Evolutionary conservation across 1,284 basidiomycete genomes (phyloP).

Genomic region (Cryptococcus amylolentus): DNA sequence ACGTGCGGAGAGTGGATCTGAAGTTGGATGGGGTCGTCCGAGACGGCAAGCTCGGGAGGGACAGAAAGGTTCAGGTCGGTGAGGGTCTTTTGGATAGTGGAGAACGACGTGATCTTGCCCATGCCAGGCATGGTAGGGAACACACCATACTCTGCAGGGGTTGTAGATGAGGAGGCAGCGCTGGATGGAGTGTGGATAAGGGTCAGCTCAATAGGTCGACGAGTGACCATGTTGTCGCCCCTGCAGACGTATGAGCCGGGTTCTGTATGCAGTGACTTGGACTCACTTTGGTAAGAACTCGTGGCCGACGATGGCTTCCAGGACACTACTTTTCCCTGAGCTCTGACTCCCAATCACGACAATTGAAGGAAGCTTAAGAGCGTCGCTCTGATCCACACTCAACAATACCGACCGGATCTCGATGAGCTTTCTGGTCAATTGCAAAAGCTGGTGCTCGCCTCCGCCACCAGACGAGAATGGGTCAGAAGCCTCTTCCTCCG

Average conservation of each 20-base stretch:
- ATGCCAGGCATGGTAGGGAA: constrained; percentile 70
- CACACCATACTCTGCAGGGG: constrained; percentile 83
- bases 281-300: constrained; percentile 95
- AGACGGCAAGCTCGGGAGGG: constrained; percentile 81
- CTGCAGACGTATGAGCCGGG: constrained; percentile 50
- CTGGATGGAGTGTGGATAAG: constrained; percentile 80
- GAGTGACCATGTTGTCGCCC: constrained; percentile 99
- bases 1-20: constrained; percentile 94
- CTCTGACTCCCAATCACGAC: constrained; percentile 98
- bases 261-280: not conserved
- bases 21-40: constrained; percentile 92
- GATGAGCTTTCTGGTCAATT: constrained; percentile 91
- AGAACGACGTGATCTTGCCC: constrained; percentile 84
- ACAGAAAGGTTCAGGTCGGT: constrained; percentile 95
- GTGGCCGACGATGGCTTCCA: constrained; percentile 96
- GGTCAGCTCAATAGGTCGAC: constrained; percentile 94
- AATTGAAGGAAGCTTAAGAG: constrained; percentile 90
- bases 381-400: constrained; percentile 91
- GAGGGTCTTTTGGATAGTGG: constrained; percentile 83
- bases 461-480: constrained; percentile 12
- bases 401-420: constrained; percentile 91
- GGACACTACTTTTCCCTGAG: constrained; percentile 93
- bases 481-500: constrained; percentile 14
- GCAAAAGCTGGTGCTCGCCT: constrained; percentile 61
- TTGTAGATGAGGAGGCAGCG: constrained; percentile 52